Percentiles rank a stretch among this genome's conserved stretches.
Conservation (phyloP, 192 early-diverging fungal species). For the Geranomyces variabilis region DNA sequence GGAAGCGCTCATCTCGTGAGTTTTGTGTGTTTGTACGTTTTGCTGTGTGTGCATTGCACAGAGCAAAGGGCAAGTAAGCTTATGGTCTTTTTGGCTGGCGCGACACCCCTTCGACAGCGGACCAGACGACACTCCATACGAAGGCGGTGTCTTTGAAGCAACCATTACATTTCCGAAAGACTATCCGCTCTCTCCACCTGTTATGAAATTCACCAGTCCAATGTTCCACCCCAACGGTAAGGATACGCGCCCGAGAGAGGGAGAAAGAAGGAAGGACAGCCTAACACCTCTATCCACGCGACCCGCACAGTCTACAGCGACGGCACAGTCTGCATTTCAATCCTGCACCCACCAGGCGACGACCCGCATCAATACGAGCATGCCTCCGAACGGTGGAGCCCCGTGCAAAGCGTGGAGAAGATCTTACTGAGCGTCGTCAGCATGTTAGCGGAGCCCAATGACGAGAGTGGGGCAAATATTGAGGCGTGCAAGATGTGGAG, state of each 20-base stretch:
- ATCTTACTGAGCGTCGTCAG: conserved; percentile 91
- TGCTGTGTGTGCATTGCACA: too few relatives aligned
- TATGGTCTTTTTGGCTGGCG: not conserved
- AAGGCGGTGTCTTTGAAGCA: conserved; percentile 92
- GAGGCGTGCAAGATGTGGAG: conserved; percentile 98
- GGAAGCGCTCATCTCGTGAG: conserved; percentile 85
- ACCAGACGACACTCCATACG: conserved; percentile 91
- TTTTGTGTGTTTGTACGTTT: too few relatives aligned
- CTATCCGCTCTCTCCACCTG: conserved; percentile 93
- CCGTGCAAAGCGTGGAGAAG: conserved; percentile 98
- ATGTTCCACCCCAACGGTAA: conserved; percentile 93
- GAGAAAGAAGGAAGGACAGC: not conserved
- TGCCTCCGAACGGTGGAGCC: conserved; percentile 94
- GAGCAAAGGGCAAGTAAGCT: not conserved
- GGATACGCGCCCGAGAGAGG: too few relatives aligned
- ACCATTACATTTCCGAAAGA: conserved; percentile 86
- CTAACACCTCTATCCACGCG: too few relatives aligned
- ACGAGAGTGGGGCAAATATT: conserved; percentile 97
- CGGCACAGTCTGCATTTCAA: conserved; percentile 97
- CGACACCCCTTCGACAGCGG: conserved; percentile 57
- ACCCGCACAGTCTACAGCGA: conserved; percentile 78
- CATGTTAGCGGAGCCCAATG: conserved; percentile 82
- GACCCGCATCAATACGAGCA: conserved; percentile 98
- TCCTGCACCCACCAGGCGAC: conserved; percentile 95
- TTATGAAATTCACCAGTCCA: conserved; percentile 94